Evolutionary conservation across 768 basidiomycete genomes (phyloP).

Genomic region (Suillus plorans): DNA sequence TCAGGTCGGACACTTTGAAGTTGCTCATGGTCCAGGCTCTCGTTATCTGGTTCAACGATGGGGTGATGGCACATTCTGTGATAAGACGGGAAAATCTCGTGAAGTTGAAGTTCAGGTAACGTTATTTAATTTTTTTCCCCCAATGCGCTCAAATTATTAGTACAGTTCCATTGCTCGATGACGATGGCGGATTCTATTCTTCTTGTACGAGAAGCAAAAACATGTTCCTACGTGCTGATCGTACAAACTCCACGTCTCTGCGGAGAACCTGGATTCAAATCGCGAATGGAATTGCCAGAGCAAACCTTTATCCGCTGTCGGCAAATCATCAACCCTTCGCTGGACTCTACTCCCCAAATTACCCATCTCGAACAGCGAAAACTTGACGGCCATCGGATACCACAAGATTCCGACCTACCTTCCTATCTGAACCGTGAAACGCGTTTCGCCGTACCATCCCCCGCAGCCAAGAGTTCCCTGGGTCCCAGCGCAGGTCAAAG

Average conservation of each 20-base stretch:
- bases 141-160: slow-evolving; percentile 6
- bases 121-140: slow-evolving; percentile 11
- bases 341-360: slow-evolving; percentile 17
- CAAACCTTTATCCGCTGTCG: slow-evolving; percentile 78
- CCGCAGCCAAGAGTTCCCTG: slow-evolving; percentile 18
- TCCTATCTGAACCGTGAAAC: slow-evolving; percentile 50
- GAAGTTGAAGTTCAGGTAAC: slow-evolving; percentile 94
- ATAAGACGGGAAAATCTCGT: slow-evolving; percentile 84
- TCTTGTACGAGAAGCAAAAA: slow-evolving; percentile 90
- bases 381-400: slow-evolving; percentile 26
- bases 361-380: slow-evolving; percentile 31
- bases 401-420: slow-evolving; percentile 58
- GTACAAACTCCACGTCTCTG: slow-evolving; percentile 95
- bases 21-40: slow-evolving; percentile 74
- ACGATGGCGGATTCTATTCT: slow-evolving; percentile 88
- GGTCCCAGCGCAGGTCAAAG: slow-evolving; percentile 18
- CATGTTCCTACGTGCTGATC: slow-evolving; percentile 91
- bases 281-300: slow-evolving; percentile 60
- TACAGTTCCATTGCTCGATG: slow-evolving; percentile 94
- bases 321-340: slow-evolving; percentile 51
- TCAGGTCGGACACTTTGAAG: slow-evolving; percentile 69
- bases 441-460: slow-evolving; percentile 43
- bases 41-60: slow-evolving; percentile 92
- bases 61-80: slow-evolving; percentile 90
- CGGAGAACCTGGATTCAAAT: slow-evolving; percentile 89